Evolutionary conservation across 805 yeast genomes (phyloP).

Genomic region (Komagataella kurtzmanii): DNA sequence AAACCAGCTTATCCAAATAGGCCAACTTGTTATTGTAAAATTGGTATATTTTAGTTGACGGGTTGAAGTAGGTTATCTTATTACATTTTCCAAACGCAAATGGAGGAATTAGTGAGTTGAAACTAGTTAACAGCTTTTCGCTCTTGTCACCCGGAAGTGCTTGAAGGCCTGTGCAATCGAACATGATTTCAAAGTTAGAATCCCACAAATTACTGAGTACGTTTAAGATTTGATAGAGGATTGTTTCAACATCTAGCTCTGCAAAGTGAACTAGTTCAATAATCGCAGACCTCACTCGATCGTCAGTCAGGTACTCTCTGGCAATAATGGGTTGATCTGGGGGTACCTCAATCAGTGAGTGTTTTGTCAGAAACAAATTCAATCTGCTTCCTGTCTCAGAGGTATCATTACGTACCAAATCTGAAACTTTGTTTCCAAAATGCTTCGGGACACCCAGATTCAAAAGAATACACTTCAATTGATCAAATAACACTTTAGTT

Average conservation of each 20-base stretch:
- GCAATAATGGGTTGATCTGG: conserved; percentile 32
- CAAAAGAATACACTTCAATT: not conserved
- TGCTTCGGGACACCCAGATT: not conserved
- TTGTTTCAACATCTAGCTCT: conserved; percentile 29
- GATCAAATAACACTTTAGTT: not conserved
- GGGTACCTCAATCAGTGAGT: conserved; percentile 36
- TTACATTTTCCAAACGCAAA: not conserved
- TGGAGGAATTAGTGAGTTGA: not conserved
- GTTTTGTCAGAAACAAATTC: conserved; percentile 63
- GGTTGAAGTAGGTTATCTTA: not conserved
- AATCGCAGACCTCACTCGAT: conserved; percentile 60
- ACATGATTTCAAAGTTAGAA: conserved; percentile 42
- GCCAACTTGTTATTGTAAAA: not conserved
- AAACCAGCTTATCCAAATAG: not conserved
- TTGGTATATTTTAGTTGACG: not conserved
- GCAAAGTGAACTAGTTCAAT: conserved; percentile 30
- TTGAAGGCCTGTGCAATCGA: conserved; percentile 57
- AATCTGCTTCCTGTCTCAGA: conserved; percentile 34
- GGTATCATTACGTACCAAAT: conserved; percentile 32
- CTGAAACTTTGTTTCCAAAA: conserved; percentile 39
- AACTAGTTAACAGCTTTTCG: not conserved
- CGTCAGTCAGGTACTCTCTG: conserved; percentile 53
- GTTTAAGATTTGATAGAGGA: conserved; percentile 49
- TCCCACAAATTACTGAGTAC: conserved; percentile 63
- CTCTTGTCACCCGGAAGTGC: conserved; percentile 4